Percentiles rank a stretch among this genome's conserved stretches.
Conservation (phyloP, 192 early-diverging fungal genomes). For the Mortierella alpina region DNA sequence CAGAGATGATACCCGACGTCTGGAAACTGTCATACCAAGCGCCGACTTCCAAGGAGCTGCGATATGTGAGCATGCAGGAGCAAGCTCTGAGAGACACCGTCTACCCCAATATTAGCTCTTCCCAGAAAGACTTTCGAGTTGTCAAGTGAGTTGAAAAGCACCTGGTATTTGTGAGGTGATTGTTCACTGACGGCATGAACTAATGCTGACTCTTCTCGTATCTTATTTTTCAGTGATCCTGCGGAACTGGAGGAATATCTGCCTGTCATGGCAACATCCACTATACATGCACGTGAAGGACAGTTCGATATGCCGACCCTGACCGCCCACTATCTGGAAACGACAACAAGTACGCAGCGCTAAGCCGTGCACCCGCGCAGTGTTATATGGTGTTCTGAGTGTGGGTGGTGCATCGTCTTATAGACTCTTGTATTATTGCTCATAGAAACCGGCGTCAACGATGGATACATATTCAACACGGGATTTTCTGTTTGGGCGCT, state of each 20-base stretch:
- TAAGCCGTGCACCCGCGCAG: not conserved
- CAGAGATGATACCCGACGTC: not conserved
- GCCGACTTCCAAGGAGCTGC: slow-evolving; percentile 27
- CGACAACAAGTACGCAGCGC: slow-evolving; percentile 20
- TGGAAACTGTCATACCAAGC: slow-evolving; percentile 35
- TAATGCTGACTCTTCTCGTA: not conserved
- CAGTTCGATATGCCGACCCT: slow-evolving; percentile 20
- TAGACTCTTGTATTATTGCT: not conserved
- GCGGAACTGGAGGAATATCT: slow-evolving; percentile 44
- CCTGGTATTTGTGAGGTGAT: too few species aligned
- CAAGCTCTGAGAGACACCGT: slow-evolving; percentile 4
- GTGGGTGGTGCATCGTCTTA: not conserved
- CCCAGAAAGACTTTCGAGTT: slow-evolving; percentile 24
- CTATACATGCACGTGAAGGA: slow-evolving; percentile 3
- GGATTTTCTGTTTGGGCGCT: slow-evolving; percentile 44
- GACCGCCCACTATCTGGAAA: slow-evolving; percentile 16
- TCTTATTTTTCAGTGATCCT: slow-evolving; percentile 8
- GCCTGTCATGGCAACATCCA: slow-evolving; percentile 19
- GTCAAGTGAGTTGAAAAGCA: slow-evolving; percentile 15
- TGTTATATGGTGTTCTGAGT: not conserved
- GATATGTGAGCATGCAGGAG: slow-evolving; percentile 35
- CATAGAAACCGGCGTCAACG: slow-evolving; percentile 26
- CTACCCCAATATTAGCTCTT: slow-evolving; percentile 21
- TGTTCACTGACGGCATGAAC: not conserved
- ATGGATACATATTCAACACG: slow-evolving; percentile 33